A percentile compares a stretch with the other conserved stretches of the same genome.
phyloP scores from a whole-genome alignment of 2,329 filamentous ascomycete species.

The Aspergillus thermomutatus region DNA sequence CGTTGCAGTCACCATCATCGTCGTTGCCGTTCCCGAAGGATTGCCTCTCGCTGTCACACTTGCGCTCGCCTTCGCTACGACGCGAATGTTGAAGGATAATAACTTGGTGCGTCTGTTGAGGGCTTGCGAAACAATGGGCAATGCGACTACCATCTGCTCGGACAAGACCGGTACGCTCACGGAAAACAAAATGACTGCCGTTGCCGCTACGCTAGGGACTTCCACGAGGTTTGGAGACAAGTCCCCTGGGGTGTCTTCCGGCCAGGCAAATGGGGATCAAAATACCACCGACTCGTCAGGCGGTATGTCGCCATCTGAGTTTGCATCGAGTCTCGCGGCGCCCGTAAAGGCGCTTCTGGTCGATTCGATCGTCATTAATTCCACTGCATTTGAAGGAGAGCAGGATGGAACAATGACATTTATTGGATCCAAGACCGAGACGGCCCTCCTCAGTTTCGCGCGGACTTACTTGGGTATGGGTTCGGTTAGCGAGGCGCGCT shows the following conservation, averaged over 20 bases:
- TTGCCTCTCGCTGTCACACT: constrained; percentile 60
- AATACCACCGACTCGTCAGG: constrained; percentile 29
- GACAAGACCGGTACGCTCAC: constrained; percentile 66
- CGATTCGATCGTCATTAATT: constrained; percentile 66
- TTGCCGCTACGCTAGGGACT: constrained; percentile 54
- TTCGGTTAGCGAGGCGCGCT: constrained; percentile 57
- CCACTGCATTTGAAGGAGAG: constrained; percentile 66
- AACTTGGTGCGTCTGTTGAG: constrained; percentile 59
- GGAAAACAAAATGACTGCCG: constrained; percentile 61
- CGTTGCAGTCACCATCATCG: constrained; percentile 56
- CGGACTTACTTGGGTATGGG: constrained; percentile 64
- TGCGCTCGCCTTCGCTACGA: constrained; percentile 61
- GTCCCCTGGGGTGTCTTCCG: constrained; percentile 23
- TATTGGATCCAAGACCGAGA: constrained; percentile 75
- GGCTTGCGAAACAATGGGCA: constrained; percentile 63
- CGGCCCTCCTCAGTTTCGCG: constrained; percentile 68
- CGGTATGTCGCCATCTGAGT: constrained; percentile 53
- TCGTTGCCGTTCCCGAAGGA: constrained; percentile 60
- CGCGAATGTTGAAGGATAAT: constrained; percentile 61
- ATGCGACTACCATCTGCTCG: constrained; percentile 61
- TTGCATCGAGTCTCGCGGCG: constrained; percentile 50
- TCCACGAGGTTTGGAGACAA: constrained; percentile 44
- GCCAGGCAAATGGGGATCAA: constrained; percentile 23
- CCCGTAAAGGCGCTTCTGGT: constrained; percentile 56
- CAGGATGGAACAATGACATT: constrained; percentile 59